A percentile compares a stretch with the other conserved stretches of the same genome.
These are phyloP conservation scores for Scheffersomyces insectosa DNA, from an alignment of 1,139 yeast species.

Conservation along the genomic window DNA sequence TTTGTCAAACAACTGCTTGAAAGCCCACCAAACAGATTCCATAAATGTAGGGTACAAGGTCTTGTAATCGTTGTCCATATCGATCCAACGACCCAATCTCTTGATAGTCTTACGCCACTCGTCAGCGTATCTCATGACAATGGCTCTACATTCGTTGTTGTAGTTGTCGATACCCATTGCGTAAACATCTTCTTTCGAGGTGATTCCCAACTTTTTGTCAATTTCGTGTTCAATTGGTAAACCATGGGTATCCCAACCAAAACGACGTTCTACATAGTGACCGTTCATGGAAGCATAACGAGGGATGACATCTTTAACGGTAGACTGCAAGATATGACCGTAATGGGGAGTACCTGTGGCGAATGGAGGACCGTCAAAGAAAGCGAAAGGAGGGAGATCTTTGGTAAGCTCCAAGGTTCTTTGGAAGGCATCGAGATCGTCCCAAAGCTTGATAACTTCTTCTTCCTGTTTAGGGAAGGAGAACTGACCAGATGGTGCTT, in stretches of 20 bases:
- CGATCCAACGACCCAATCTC: constrained; percentile 98
- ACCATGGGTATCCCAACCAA: constrained; percentile 99
- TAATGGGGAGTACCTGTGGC: constrained; percentile 99
- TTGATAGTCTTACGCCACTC: constrained; percentile 94
- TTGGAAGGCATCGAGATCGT: constrained; percentile 89
- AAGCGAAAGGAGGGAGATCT: constrained; percentile 85
- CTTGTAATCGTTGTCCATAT: constrained; percentile 97
- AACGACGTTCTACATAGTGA: constrained; percentile 91
- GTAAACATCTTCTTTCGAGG: constrained; percentile 92
- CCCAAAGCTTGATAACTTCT: constrained; percentile 77
- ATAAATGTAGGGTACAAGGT: constrained; percentile 92
- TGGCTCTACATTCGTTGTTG: constrained; percentile 90
- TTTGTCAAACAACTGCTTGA: constrained; percentile 82
- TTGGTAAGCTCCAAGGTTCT: constrained; percentile 80
- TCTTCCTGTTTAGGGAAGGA: constrained; percentile 90
- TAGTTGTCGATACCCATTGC: constrained; percentile 91
- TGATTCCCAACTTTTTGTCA: constrained; percentile 94
- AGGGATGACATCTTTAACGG: constrained; percentile 95
- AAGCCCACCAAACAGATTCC: constrained; percentile 99
- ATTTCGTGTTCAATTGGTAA: constrained; percentile 97
- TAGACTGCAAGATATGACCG: constrained; percentile 95
- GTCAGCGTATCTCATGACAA: constrained; percentile 94
- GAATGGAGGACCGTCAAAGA: constrained; percentile 98
- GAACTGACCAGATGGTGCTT: constrained; percentile 31
- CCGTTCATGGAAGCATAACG: constrained; percentile 99